Evolutionary conservation across 1,284 basidiomycete species (phyloP), one percentile per base, ranked within the genome.

Genomic region (Cystobasidium slooffiae): DNA sequence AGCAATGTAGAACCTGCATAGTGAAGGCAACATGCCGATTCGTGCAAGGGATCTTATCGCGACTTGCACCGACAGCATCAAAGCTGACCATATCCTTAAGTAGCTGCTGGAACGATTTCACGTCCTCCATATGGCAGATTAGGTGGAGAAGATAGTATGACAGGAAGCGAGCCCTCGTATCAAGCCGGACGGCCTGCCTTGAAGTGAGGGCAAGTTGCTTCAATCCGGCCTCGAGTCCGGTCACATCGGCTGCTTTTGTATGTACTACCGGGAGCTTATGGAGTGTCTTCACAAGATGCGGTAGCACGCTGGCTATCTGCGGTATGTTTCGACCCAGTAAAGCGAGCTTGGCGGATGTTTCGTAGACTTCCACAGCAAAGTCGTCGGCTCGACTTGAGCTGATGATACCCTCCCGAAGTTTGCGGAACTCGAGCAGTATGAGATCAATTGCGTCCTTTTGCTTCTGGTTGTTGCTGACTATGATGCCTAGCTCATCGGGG

Each of bases 321-420:
- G 72, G 65, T 51, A 44, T 52, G 31, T 68, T 74, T 9, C 37
- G 62, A 9, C 39, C 65, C 43, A 74, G 44, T 18, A 76, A 66
- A 37, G 75, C 70, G 39, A 77, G 56, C 46, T 63, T 58, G 3
- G 69, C 56, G 10, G 74, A 77, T 8, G 66, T 70, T 63, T 77
- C 76, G 56, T 77, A 77, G 6, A 72, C 75, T 53, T 75, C 76
- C 4, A 75, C 59, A 10, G 76, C 75, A 52, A 77, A 77, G 22
- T 22, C 46, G 55, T 77, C 76, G n/a, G 39, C 41, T 14, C 76
- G 69, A 24, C 68, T 24, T 1, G 66, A 58, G 20, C 75, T 75
- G 16, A 77, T 62, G 41, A 77, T 62, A 6, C 76, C 76, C 67
- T 77, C 76, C 46, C 76, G 64, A 18, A 77, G 59, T 61, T 77